These are phyloP conservation scores for Maudiozyma barnettii DNA, from an alignment of 805 yeast species.

Conservation along the genomic window DNA sequence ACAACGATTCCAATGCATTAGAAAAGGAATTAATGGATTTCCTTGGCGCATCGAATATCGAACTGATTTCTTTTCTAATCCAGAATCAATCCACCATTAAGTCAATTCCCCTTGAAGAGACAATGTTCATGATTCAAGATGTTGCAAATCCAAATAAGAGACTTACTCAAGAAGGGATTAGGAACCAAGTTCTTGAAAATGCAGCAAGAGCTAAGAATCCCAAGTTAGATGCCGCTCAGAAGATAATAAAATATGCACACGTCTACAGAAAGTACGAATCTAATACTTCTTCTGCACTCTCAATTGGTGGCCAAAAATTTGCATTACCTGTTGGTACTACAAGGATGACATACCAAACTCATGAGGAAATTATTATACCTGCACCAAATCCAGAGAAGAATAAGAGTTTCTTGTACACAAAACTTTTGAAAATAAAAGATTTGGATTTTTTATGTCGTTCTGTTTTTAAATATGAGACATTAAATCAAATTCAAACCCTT, in stretches of 20 bases:
- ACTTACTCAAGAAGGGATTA: constrained; percentile 47
- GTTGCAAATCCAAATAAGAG: constrained; percentile 25
- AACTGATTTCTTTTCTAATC: constrained; percentile 45
- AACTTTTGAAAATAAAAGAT: constrained; percentile 47
- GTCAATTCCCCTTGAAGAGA: constrained; percentile 13
- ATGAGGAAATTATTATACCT: constrained; percentile 83
- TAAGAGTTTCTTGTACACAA: constrained; percentile 31
- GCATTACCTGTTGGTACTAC: constrained; percentile 76
- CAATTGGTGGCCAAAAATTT: constrained; percentile 72
- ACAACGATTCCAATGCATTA: constrained; percentile 44
- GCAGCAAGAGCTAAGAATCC: constrained; percentile 41
- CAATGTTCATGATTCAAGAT: constrained; percentile 11
- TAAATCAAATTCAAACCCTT: constrained; percentile 83
- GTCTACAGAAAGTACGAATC: constrained; percentile 67
- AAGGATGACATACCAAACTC: constrained; percentile 46
- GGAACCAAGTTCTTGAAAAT: constrained; percentile 42
- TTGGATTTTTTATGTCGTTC: constrained; percentile 74
- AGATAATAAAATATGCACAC: constrained; percentile 64
- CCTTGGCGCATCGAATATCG: constrained; percentile 80
- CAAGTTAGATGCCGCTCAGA: constrained; percentile 37
- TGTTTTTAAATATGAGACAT: constrained; percentile 69
- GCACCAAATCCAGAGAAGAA: constrained; percentile 48
- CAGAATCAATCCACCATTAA: constrained; percentile 13
- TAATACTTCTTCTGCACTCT: constrained; percentile 46
- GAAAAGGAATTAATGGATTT: constrained; percentile 71